A percentile compares a stretch with the other conserved stretches of the same genome.
Conservation (phyloP, 805 yeast species). For the Ogataea allantospora region DNA sequence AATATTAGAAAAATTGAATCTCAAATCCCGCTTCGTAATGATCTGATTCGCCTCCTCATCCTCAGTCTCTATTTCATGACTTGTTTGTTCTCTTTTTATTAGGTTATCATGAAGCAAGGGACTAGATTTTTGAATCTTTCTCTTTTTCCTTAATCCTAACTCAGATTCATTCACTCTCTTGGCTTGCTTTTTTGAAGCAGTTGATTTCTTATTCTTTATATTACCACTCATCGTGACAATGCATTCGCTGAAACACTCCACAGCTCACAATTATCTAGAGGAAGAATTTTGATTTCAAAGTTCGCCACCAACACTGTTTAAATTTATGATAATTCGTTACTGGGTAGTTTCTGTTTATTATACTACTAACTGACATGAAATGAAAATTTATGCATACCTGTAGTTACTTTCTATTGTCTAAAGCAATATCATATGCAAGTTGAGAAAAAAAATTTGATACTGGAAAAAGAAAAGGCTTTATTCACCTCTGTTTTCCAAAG, state of each 20-base stretch:
- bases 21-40: conserved; percentile 22
- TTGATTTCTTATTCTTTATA: conserved; percentile 2
- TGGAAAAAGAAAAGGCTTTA: conserved; percentile 4
- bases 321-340: conserved; percentile 1
- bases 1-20: conserved; percentile 28
- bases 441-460: conserved; percentile 5
- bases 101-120: neutral
- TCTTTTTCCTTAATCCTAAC: conserved; percentile 4
- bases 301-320: conserved; percentile 2
- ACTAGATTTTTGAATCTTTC: conserved; percentile 1
- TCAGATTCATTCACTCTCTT: conserved; percentile 4
- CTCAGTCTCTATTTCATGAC: neutral
- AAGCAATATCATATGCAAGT: conserved; percentile 4
- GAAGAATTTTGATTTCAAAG: neutral
- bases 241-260: neutral
- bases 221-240: conserved; percentile 2
- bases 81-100: neutral
- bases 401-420: neutral
- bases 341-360: conserved; percentile 2
- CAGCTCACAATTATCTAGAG: neutral
- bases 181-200: conserved; percentile 5
- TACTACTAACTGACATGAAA: conserved; percentile 6
- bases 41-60: conserved; percentile 8
- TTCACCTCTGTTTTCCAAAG: no score
- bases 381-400: conserved; percentile 5